Conservation (phyloP, 2,329 filamentous ascomycete species). For the Fusarium sp. region DNA sequence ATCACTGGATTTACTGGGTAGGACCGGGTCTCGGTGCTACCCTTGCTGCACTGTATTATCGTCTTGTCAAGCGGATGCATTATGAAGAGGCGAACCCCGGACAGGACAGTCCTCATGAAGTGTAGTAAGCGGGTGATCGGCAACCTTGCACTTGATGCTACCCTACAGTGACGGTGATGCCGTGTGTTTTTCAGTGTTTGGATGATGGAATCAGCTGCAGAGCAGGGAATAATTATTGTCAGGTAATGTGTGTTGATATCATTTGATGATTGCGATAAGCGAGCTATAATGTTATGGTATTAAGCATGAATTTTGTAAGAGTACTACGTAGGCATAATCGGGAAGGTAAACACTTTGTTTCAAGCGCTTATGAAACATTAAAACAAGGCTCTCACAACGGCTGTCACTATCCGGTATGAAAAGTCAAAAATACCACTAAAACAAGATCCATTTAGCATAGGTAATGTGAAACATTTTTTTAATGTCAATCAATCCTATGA, state of each 20-base stretch:
- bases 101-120: slow-evolving; percentile 43
- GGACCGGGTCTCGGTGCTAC: slow-evolving; percentile 57
- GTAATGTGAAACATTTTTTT: not conserved
- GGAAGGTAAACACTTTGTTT: not conserved
- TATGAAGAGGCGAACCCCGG: slow-evolving; percentile 57
- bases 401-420: not conserved
- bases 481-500: too few relatives aligned
- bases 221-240: not conserved
- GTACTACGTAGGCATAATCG: too few relatives aligned
- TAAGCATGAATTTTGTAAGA: not conserved
- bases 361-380: not conserved
- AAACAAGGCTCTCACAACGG: not conserved
- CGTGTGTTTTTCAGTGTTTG: not conserved
- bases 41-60: slow-evolving; percentile 57
- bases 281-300: not conserved
- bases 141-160: not conserved
- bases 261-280: not conserved
- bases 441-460: too few relatives aligned
- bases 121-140: not conserved
- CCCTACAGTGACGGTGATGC: not conserved
- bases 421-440: not conserved
- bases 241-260: not conserved
- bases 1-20: slow-evolving; percentile 61
- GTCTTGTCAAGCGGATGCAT: slow-evolving; percentile 55
- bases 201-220: not conserved